Base-by-base conservation (phyloP, 495 filamentous ascomycete species). In the Zalerion maritima region DNA sequence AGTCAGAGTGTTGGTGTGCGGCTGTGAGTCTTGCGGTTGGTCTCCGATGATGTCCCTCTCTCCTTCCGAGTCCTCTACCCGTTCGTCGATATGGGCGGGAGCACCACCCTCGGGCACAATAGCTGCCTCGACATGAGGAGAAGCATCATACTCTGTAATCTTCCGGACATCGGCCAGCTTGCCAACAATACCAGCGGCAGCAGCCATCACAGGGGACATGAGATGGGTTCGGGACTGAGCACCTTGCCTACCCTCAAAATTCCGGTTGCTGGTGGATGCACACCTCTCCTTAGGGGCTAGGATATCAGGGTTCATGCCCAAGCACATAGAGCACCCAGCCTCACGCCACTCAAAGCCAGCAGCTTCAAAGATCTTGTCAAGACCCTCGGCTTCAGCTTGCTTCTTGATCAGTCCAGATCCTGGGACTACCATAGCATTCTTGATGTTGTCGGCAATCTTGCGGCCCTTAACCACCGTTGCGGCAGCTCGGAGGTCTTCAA, bases 261-360 rank as follows among this genome's bases (percentile, higher is more conserved):
- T 97, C 38, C 89, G 81, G 60, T 97, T 96, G 41, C 79, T 87
- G 35, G 89, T 97, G 50, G 75, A 82, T 21, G 89, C 89, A 45
- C 89, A 97, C 33, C 89, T 73, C 60, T 97, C 89, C 47, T 76
- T 70, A 24, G 89, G 89, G 2, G 81, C 73, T n/a, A 96, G 70
- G 42, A 97, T 94, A 54, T 97, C 89, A 0, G 89, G 85, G 62
- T 97, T 97, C 89, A 97, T 97, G 52, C 89, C 89, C 17, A 97
- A 69, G 44, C 89, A 97, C 89, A 97, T 97, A 30, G 78, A 86
- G 64, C 89, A 97, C 24, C 89, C 89, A 34, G 89, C 89, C 65
- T 97, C 89, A 35, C 89, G 70, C 87, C 87, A 96, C 50, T 97
- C 89, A 33, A 94, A 96, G 5, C 89, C 89, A 29, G 89, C 83